Evolutionary conservation across 2,329 filamentous ascomycete species (phyloP), one percentile per base, ranked within the genome.

Genomic region (Immersiporthe knoxdaviesiana): DNA sequence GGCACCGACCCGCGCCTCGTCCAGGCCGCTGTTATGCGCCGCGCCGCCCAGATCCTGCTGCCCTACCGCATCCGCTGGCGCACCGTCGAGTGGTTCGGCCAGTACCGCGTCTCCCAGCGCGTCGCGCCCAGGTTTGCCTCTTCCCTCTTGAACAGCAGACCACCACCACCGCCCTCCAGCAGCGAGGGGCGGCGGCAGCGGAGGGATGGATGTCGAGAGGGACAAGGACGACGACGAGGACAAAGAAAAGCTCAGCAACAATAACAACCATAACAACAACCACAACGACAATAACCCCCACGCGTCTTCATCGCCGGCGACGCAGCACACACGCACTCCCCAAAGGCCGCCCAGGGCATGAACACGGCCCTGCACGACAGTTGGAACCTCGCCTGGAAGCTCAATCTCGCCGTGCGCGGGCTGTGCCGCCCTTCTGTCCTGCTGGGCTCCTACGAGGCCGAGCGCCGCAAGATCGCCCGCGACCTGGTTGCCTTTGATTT

Each of bases 291-390:
- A 50, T 11, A n/a, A 37, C 37, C 50, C 70, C 77, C 81, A 54
- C 84, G 88, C 21, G 85, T 91, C n/a, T 92, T 92, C 77, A 81
- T 92, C 52, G 88, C 88, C 16, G 90, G 90, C 21, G 90, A 92
- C 75, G 90, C 90, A 44, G 90, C 88, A 71, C 90, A 92, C 73
- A 92, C 90, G 0, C 90, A 92, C 75, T 90, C 88, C 2, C 90
- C 90, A 4, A 92, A 92, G 78, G 89, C 90, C 1, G 90, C 90
- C 0, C 90, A 91, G 78, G 90, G 84, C 66, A 85, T 86, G 84
- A 93, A 93, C 77, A 84, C 84, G 8, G 84, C 83, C 11, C 87
- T 88, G 80, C 80, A 85, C 63, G 90, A 91, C 70, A 81, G 85
- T 6, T 85, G 91, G 74, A 93, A 91, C 73, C 76, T 88, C 3